Base-by-base conservation (phyloP, 2,329 filamentous ascomycete species). In the Blastomyces percursus region DNA sequence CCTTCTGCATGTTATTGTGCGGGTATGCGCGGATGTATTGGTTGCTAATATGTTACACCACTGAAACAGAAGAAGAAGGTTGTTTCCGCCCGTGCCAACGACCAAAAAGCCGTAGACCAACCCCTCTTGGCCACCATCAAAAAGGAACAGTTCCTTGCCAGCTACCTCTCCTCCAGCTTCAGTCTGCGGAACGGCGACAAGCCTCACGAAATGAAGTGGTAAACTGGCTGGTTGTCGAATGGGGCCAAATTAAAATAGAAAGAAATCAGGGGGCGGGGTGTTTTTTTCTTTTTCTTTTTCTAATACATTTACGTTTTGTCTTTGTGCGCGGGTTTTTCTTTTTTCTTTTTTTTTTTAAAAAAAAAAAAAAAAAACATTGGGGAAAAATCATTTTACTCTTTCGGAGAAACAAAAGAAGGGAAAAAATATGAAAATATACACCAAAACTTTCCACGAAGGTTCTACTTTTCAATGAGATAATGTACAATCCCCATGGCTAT, bases 201-300 rank as follows among this genome's bases (percentile, higher is more conserved):
- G 88, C 94, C 94, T 82, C 94, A 99, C 84, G 90, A 96, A 87
- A 97, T 99, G 94, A 90, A 90, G 83, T 99, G 93, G 87, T 99
- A 96, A 48, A 40, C 35, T 11, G 35, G 56, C 24, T 24, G 24
- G 56, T 59, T 35, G 56, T 48, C 86, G 73, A 70, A 70, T 70
- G 66, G 66, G 65, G 66, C 68, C 66, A 68, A 67, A 71, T 19
- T 38, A 21, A 59, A 35, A 56, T 59, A 59, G 56, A 59, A 59
- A 59, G 38, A 46, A 40, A 40, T 42, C n/a, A n/a, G 24, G 56
- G 38, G 38, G 40, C 40, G n/a, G 35, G 35, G 32, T 42, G 55
- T 27, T 58, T 59, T 59, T 59, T 30, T 58, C 48, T 59, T 59
- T 38, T 46, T 16, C 38, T 57, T 30, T 32, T 46, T 58, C 46